Evolutionary conservation across 2,329 filamentous ascomycete genomes (phyloP), one percentile per base, ranked within the genome.

Genomic region (Xylogone sp.): DNA sequence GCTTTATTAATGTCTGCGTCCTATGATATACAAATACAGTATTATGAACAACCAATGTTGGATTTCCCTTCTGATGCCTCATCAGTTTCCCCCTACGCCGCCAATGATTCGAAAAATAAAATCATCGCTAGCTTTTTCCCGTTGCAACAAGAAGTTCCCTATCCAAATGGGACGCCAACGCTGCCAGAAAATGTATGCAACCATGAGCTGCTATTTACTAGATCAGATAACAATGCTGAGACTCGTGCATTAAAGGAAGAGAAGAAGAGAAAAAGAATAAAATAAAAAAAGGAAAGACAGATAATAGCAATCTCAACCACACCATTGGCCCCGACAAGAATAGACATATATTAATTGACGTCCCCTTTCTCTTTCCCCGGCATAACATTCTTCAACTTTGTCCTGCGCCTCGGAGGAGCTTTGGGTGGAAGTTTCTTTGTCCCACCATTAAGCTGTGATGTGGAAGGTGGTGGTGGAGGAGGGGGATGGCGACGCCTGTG

Each of bases 351-450:
- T 18, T 39, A 18, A 39, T 18, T 39, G 13, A 16, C 34, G 5
- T 39, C 34, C 5, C 34, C 34, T 39, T 39, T 39, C n/a, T 39
- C 34, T 16, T 39, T 39, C 4, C 8, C 34, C n/a, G 34, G 34
- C 8, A 39, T 13, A 9, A 60, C 57, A n/a, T 48, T 42, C 53
- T 65, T 68, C 43, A 67, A 51, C 44, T 52, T 62, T 13, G 65
- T 67, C 43, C 64, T 56, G 34, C 65, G 58, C 44, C 64, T 58
- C 16, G 65, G 65, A 18, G 65, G 65, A 13, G 64, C 51, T 48
- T 66, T 65, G 1, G 65, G 65, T 7, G 65, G 65, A 21, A 66
- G 42, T 48, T 66, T 67, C 52, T 65, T 68, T 13, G 16, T 9
- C 29, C 52, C 8, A 45, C 55, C 54, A 48, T 64, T 62, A 2